These are phyloP conservation scores for Pulveroboletus sp. DNA, from an alignment of 768 basidiomycete species.

Conservation along the genomic window DNA sequence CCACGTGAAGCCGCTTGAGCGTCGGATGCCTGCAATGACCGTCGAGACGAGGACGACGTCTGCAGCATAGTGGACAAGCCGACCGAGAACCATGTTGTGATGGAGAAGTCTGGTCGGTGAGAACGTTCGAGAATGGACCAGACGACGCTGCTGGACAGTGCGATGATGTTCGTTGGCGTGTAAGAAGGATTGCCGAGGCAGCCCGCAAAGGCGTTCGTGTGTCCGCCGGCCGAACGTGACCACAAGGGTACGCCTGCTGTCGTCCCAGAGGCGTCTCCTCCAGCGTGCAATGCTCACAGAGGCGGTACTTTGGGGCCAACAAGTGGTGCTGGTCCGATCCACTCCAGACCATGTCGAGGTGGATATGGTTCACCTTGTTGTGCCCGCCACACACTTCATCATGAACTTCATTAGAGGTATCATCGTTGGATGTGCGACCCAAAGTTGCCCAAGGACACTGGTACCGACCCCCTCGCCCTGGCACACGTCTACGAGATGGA, in stretches of 20 bases:
- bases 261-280: no score
- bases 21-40: slow-evolving; percentile 84
- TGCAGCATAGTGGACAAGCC: slow-evolving; percentile 74
- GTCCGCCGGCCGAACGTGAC: slow-evolving; percentile 2
- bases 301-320: slow-evolving; percentile 55
- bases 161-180: background rate
- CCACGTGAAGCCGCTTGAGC: slow-evolving; percentile 86
- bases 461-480: slow-evolving; percentile 76
- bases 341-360: slow-evolving; percentile 47
- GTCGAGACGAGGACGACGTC: slow-evolving; percentile 87
- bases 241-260: slow-evolving; percentile 19
- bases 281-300: slow-evolving; percentile 17
- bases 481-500: slow-evolving; percentile 91
- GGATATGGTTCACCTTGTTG: background rate
- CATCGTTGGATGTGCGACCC: slow-evolving; percentile 84
- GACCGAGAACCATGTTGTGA: slow-evolving; percentile 54
- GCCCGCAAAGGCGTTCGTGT: background rate
- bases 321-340: slow-evolving; percentile 80
- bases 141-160: background rate
- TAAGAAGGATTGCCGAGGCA: background rate
- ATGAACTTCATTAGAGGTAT: slow-evolving; percentile 51
- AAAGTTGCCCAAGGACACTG: slow-evolving; percentile 69
- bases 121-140: no score
- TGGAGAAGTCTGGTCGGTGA: no score
- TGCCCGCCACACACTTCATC: no score